A percentile compares a stretch with the other conserved stretches of the same genome.
Evolutionary conservation across 2,329 filamentous ascomycete genomes (phyloP).

Genomic region (Diaporthe longicolla): DNA sequence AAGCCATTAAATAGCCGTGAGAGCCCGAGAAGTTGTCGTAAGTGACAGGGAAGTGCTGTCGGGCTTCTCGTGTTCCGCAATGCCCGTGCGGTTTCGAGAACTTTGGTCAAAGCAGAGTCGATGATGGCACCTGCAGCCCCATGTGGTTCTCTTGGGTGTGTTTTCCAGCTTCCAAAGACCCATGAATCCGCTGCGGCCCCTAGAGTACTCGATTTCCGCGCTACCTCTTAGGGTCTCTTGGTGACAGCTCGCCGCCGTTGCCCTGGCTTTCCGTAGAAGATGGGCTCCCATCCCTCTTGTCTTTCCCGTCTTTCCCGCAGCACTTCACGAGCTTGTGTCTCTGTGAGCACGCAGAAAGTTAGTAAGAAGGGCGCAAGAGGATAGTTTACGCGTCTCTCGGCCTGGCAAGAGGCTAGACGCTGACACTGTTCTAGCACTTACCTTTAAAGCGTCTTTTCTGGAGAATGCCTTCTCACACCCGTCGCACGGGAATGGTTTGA

Average conservation of each 20-base stretch:
- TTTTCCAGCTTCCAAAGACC: not conserved
- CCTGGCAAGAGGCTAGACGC: not conserved
- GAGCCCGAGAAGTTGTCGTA: not conserved
- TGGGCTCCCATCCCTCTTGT: slow-evolving; percentile 41
- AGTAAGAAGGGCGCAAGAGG: not conserved
- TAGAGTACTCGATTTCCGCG: not conserved
- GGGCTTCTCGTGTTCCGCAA: not conserved
- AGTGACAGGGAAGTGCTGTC: not conserved
- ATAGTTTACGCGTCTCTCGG: not conserved
- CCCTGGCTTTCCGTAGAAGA: slow-evolving; percentile 39
- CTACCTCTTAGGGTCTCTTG: slow-evolving; percentile 42
- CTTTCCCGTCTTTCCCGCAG: slow-evolving; percentile 61
- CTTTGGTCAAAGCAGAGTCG: not conserved
- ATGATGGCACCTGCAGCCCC: not conserved
- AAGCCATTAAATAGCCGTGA: not conserved
- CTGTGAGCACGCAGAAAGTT: slow-evolving; percentile 54
- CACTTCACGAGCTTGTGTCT: slow-evolving; percentile 76
- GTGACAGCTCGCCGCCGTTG: slow-evolving; percentile 42
- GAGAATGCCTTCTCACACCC: slow-evolving; percentile 98
- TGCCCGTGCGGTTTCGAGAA: not conserved
- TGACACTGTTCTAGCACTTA: slow-evolving; percentile 60
- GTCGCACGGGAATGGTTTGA: slow-evolving; percentile 94
- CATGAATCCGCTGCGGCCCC: not conserved
- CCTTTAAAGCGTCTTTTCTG: slow-evolving; percentile 96
- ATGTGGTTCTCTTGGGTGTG: not conserved